Percentiles rank a stretch among this genome's conserved stretches.
phyloP scores from a whole-genome alignment of 2,329 filamentous ascomycete genomes.

The Monosporascus sp. region DNA sequence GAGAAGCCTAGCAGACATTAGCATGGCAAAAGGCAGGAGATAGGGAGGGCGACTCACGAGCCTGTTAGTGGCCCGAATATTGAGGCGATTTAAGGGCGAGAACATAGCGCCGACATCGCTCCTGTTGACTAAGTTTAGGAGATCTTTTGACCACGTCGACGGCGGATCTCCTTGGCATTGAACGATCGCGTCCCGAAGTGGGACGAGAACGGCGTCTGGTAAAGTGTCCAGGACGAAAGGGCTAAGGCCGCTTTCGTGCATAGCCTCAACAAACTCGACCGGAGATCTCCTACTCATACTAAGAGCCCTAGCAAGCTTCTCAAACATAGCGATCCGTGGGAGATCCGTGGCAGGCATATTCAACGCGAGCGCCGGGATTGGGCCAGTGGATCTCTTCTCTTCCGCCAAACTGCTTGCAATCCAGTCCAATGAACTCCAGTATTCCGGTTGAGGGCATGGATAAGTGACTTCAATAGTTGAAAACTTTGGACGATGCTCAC shows the following conservation, averaged over 20 bases:
- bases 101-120: conserved; percentile 73
- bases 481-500: conserved; percentile 8
- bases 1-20: conserved; percentile 43
- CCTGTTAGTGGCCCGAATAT: conserved; percentile 31
- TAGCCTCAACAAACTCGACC: conserved; percentile 65
- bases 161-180: conserved; percentile 80
- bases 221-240: conserved; percentile 69
- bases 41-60: conserved; percentile 32
- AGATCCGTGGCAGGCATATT: conserved; percentile 36
- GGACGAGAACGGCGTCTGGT: conserved; percentile 76
- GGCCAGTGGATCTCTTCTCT: conserved; percentile 5
- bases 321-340: conserved; percentile 66
- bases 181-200: conserved; percentile 79
- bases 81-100: conserved; percentile 38
- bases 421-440: conserved; percentile 46
- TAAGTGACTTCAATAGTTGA: conserved; percentile 4
- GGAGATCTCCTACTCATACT: conserved; percentile 43
- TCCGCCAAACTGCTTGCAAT: conserved; percentile 42
- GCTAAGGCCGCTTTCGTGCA: conserved; percentile 66
- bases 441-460: conserved; percentile 20
- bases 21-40: conserved; percentile 1
- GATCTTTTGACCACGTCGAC: conserved; percentile 64
- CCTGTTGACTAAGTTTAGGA: conserved; percentile 73
- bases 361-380: conserved; percentile 15
- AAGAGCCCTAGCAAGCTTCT: conserved; percentile 59